phyloP scores from a whole-genome alignment of 2,329 filamentous ascomycete genomes.

The Diplocarpon mali region DNA sequence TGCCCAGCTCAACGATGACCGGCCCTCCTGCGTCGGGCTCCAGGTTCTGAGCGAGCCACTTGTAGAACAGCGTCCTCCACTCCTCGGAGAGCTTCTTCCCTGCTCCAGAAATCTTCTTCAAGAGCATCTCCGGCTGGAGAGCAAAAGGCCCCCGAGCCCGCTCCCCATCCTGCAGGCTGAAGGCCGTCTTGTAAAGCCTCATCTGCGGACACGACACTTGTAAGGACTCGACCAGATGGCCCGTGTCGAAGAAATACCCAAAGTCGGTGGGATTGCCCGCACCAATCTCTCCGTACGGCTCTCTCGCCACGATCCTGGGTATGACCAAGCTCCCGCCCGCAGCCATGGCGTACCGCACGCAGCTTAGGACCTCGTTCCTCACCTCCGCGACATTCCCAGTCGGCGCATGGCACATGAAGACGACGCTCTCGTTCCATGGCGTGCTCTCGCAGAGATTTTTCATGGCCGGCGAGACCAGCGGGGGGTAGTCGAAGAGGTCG shows the following conservation, averaged over 20 bases:
- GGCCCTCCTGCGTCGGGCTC: constrained; percentile 8
- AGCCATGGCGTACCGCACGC: constrained; percentile 23
- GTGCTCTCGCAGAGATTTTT: constrained; percentile 17
- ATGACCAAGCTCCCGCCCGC: constrained; percentile 20
- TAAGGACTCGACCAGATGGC: constrained; percentile 18
- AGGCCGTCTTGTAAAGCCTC: constrained; percentile 9
- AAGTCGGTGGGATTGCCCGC: constrained; percentile 10
- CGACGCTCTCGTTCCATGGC: constrained; percentile 17
- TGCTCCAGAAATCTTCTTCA: not conserved
- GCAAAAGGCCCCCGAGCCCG: constrained; percentile 10
- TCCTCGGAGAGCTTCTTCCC: constrained; percentile 4
- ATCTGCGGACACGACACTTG: constrained; percentile 17
- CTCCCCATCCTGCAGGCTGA: constrained; percentile 6
- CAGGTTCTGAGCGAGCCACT: constrained; percentile 13
- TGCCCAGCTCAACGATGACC: constrained; percentile 13
- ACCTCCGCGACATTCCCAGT: constrained; percentile 23
- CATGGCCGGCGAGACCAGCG: constrained; percentile 15
- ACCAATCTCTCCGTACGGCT: constrained; percentile 7
- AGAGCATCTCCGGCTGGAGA: constrained; percentile 16
- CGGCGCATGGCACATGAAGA: constrained; percentile 21
- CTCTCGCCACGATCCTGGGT: constrained; percentile 15
- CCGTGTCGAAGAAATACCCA: constrained; percentile 20
- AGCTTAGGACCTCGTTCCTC: constrained; percentile 24
- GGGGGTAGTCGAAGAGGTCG: constrained; percentile 19
- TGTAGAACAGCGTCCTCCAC: constrained; percentile 15